Percentiles rank a stretch among this genome's conserved stretches.
These are phyloP conservation scores for Helichrysum umbraculigerum DNA, from an alignment of 129 eudicot species.

Conservation along the genomic window DNA sequence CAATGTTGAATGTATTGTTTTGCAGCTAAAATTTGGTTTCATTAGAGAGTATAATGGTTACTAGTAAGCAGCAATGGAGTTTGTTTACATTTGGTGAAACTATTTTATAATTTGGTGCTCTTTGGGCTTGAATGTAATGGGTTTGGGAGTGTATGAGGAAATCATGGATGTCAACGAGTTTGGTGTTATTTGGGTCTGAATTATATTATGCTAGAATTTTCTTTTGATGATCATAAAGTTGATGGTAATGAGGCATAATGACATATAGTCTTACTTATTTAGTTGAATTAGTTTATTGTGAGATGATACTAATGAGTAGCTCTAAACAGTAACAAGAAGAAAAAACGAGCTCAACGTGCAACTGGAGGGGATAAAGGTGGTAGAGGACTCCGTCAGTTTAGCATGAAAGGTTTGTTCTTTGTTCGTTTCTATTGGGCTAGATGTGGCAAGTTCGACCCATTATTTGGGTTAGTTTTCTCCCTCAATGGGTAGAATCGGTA, in stretches of 20 bases:
- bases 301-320: conserved; percentile 20
- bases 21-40: background rate
- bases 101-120: background rate
- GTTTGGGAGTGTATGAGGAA: background rate
- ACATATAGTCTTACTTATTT: background rate
- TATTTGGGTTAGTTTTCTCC: background rate
- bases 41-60: background rate
- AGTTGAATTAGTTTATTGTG: conserved; percentile 2
- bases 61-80: background rate
- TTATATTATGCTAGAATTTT: background rate
- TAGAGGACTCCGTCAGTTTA: conserved; percentile 89
- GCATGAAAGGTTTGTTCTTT: conserved; percentile 75
- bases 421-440: background rate
- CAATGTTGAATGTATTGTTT: conserved; percentile 2
- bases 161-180: background rate
- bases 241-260: background rate
- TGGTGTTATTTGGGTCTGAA: background rate
- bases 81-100: background rate
- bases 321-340: conserved; percentile 63
- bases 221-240: background rate
- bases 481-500: background rate
- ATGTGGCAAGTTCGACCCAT: background rate
- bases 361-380: conserved; percentile 85
- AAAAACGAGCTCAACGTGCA: conserved; percentile 82
- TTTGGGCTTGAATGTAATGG: background rate